Evolutionary conservation across 2,329 filamentous ascomycete species (phyloP).

Genomic region (Xylaria sp.): DNA sequence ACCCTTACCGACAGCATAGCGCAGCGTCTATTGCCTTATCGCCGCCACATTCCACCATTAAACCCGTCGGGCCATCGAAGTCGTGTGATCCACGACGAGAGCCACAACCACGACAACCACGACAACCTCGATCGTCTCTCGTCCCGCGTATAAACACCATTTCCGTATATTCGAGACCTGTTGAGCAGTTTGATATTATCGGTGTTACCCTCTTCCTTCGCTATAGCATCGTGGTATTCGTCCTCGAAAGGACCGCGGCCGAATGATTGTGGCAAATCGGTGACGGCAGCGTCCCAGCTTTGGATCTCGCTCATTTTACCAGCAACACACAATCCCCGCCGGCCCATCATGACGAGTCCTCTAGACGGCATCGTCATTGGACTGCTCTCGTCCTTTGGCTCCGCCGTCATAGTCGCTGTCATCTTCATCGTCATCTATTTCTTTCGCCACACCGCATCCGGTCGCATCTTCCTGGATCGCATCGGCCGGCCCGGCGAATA

Average conservation of each 20-base stretch:
- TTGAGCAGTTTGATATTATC: not conserved
- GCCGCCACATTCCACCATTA: conserved; percentile 26
- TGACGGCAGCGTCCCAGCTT: conserved; percentile 46
- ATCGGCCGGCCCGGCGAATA: conserved; percentile 95
- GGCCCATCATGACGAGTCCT: conserved; percentile 49
- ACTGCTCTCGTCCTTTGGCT: conserved; percentile 92
- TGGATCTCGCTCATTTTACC: conserved; percentile 13
- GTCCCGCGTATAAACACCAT: not conserved
- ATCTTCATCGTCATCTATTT: conserved; percentile 88
- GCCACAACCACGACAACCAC: not conserved
- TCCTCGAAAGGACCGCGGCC: conserved; percentile 44
- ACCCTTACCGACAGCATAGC: conserved; percentile 5
- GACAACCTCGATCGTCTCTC: conserved; percentile 1
- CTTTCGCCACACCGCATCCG: conserved; percentile 87
- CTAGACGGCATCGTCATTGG: conserved; percentile 87
- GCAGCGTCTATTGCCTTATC: conserved; percentile 25
- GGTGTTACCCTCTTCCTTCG: conserved; percentile 10
- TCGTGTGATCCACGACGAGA: conserved; percentile 3
- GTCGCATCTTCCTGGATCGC: conserved; percentile 91
- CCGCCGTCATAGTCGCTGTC: conserved; percentile 83
- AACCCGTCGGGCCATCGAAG: conserved; percentile 14
- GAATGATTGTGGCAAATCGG: conserved; percentile 45
- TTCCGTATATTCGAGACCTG: not conserved
- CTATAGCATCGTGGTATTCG: conserved; percentile 37
- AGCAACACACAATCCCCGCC: conserved; percentile 14